Evolutionary conservation across 2,329 filamentous ascomycete species (phyloP).

Genomic region (Westerdykella sp.): DNA sequence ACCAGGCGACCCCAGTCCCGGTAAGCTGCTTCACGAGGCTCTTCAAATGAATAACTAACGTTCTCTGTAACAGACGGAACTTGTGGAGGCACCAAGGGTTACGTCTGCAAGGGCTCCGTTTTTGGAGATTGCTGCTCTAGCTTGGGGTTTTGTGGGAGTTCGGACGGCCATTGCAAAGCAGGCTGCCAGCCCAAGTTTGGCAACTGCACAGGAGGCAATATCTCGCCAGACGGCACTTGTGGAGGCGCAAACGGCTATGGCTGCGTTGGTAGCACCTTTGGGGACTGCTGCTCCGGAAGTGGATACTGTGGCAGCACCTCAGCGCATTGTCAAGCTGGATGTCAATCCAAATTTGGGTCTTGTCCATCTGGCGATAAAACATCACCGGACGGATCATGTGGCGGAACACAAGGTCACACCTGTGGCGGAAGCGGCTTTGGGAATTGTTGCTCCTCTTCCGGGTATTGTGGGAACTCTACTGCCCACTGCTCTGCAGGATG

Average conservation of each 20-base stretch:
- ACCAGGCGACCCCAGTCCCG: slow-evolving; percentile 4
- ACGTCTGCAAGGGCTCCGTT: slow-evolving; percentile 7
- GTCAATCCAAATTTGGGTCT: slow-evolving; percentile 12
- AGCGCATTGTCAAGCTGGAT: slow-evolving; percentile 11
- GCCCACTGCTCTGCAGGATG: slow-evolving; percentile 8
- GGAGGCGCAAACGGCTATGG: slow-evolving; percentile 7
- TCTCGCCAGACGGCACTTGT: slow-evolving; percentile 9
- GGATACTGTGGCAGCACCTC: slow-evolving; percentile 10
- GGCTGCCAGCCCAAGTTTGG: slow-evolving; percentile 1
- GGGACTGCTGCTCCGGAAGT: slow-evolving; percentile 11
- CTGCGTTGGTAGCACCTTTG: slow-evolving; percentile 9
- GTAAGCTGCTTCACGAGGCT: slow-evolving; percentile 4
- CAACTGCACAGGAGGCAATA: slow-evolving; percentile 5
- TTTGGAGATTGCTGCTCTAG: slow-evolving; percentile 10
- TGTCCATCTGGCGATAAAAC: slow-evolving; percentile 1
- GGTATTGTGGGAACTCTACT: slow-evolving; percentile 4
- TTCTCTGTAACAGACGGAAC: slow-evolving; percentile 2
- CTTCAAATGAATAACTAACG: slow-evolving; percentile 4
- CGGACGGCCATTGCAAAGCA: no score
- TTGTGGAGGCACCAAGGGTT: slow-evolving; percentile 2
- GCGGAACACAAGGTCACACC: slow-evolving; percentile 6
- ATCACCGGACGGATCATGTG: slow-evolving; percentile 14
- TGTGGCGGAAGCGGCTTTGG: slow-evolving; percentile 10
- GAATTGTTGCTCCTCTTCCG: slow-evolving; percentile 10
- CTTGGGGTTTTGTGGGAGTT: no score